phyloP scores from a whole-genome alignment of 2,329 filamentous ascomycete species.

The Penicillium sp. region DNA sequence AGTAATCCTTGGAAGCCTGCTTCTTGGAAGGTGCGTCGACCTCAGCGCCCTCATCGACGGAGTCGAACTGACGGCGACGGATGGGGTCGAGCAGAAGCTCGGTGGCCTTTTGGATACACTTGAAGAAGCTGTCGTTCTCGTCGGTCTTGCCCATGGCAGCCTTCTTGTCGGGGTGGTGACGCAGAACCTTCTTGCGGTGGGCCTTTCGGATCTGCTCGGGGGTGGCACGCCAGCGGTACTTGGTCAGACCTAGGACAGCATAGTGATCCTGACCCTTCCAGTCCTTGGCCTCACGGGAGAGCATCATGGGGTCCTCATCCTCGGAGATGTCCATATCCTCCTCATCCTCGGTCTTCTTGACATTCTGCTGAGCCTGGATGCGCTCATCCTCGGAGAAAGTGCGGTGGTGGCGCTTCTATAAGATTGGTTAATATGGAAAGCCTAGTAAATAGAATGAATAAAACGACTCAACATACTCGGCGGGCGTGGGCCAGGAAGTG shows the following conservation, averaged over 20 bases:
- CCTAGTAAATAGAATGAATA: background rate
- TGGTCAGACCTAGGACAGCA: constrained; percentile 88
- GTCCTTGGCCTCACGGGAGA: constrained; percentile 94
- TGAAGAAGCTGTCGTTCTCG: constrained; percentile 96
- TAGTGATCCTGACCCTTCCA: constrained; percentile 99
- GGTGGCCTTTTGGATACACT: constrained; percentile 98
- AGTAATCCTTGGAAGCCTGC: constrained; percentile 73
- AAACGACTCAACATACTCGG: constrained; percentile 65
- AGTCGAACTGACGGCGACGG: constrained; percentile 94
- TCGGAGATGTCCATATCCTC: constrained; percentile 92
- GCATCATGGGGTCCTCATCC: constrained; percentile 88
- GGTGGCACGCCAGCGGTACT: constrained; percentile 89
- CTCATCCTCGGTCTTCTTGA: constrained; percentile 93
- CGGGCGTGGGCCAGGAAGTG: constrained; percentile 98
- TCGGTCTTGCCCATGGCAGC: constrained; percentile 84
- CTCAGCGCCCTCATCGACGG: constrained; percentile 90
- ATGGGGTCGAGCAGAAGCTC: constrained; percentile 90
- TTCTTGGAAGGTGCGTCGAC: constrained; percentile 94
- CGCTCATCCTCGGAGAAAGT: constrained; percentile 99
- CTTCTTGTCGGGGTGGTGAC: constrained; percentile 99
- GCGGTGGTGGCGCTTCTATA: constrained; percentile 80
- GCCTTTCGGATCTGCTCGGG: constrained; percentile 99
- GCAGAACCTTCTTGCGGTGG: constrained; percentile 98
- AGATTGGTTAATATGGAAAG: constrained; percentile 24
- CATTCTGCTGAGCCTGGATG: constrained; percentile 91